These are phyloP conservation scores for Phytophthora parvispora DNA, from an alignment of 352 stramenopile species.

Conservation along the genomic window DNA sequence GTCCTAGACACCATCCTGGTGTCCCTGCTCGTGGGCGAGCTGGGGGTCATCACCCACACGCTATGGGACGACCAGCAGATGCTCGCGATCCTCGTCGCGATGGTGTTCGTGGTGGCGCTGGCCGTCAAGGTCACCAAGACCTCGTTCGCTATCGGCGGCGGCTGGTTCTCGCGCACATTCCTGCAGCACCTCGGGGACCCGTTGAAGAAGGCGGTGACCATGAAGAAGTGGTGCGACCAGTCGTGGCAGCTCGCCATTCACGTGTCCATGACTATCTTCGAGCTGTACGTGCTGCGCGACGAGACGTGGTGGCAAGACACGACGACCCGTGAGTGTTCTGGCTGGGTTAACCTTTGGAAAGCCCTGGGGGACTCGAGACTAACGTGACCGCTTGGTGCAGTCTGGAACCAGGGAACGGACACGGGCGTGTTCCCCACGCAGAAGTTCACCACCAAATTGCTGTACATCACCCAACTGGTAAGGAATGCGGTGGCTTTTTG, in stretches of 20 bases:
- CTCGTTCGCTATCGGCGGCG: slow-evolving; percentile 67
- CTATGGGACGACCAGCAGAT: slow-evolving; percentile 78
- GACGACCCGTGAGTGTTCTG: slow-evolving; percentile 58
- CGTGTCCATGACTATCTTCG: slow-evolving; percentile 86
- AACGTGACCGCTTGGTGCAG: slow-evolving; percentile 29
- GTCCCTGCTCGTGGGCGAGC: slow-evolving; percentile 65
- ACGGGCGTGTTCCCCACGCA: slow-evolving; percentile 82
- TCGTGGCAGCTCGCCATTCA: slow-evolving; percentile 91
- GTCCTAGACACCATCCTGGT: slow-evolving; percentile 77
- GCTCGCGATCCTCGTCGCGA: slow-evolving; percentile 69
- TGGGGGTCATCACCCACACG: slow-evolving; percentile 69
- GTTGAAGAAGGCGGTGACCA: slow-evolving; percentile 81
- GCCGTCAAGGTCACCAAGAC: slow-evolving; percentile 78
- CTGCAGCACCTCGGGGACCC: slow-evolving; percentile 85
- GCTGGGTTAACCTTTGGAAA: neutral
- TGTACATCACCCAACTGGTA: slow-evolving; percentile 89
- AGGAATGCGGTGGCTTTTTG: neutral
- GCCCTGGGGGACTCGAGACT: neutral
- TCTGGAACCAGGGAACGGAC: slow-evolving; percentile 83
- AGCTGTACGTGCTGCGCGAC: slow-evolving; percentile 83
- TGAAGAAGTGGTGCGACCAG: slow-evolving; percentile 93
- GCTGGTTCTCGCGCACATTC: slow-evolving; percentile 83
- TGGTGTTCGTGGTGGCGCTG: slow-evolving; percentile 76
- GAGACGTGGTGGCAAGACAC: slow-evolving; percentile 91
- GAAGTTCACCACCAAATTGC: slow-evolving; percentile 84